These are phyloP conservation scores for Cladosporium velox DNA, from an alignment of 2,329 filamentous ascomycete genomes.

Conservation along the genomic window DNA sequence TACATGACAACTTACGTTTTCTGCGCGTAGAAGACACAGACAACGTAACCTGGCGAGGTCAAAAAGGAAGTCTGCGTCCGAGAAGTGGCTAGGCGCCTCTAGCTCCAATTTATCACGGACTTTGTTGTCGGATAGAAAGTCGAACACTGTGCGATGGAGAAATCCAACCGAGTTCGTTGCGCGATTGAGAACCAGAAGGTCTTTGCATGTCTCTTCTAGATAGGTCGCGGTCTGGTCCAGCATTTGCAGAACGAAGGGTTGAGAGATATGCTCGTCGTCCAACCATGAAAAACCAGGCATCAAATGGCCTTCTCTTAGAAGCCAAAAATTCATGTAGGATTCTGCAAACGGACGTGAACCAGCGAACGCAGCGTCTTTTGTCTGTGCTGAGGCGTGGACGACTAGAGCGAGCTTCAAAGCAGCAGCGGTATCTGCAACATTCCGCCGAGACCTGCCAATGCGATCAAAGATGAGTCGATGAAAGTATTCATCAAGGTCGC, in stretches of 20 bases:
- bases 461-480: background rate
- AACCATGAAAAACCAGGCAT: background rate
- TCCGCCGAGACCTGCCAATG: background rate
- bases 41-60: background rate
- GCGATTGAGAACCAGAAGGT: background rate
- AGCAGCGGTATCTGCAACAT: background rate
- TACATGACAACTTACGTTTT: accelerated
- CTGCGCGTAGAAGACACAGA: background rate
- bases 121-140: background rate
- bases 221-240: background rate
- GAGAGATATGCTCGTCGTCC: background rate
- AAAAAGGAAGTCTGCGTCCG: background rate
- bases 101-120: background rate
- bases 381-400: background rate
- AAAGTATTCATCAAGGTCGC: constrained; percentile 1
- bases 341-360: background rate
- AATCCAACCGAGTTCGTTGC: background rate
- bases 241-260: background rate
- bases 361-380: background rate
- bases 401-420: background rate
- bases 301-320: background rate
- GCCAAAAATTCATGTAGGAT: constrained; percentile 1
- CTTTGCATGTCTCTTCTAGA: constrained; percentile 3
- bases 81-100: background rate
- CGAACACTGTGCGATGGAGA: background rate